phyloP scores from a whole-genome alignment of 2,329 filamentous ascomycete genomes.

The Cladosporium sp. region DNA sequence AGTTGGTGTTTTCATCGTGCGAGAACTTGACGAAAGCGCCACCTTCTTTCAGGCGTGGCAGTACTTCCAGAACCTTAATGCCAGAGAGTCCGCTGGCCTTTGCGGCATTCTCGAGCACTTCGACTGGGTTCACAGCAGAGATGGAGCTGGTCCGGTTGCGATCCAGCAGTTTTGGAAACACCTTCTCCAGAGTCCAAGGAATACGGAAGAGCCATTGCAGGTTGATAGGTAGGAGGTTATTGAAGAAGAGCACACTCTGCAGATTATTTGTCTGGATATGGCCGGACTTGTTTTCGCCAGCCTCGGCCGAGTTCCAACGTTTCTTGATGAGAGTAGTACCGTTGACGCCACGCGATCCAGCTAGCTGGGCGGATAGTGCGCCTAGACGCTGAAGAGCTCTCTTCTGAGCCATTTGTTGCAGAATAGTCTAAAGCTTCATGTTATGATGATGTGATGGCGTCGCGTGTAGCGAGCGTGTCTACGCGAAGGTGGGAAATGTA shows the following conservation, averaged over 20 bases:
- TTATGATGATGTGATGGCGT: background rate
- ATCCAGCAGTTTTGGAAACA: slow-evolving; percentile 47
- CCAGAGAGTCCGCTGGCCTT: slow-evolving; percentile 24
- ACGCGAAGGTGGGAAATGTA: background rate
- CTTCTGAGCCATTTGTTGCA: slow-evolving; percentile 7
- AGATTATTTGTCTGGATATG: slow-evolving; percentile 74
- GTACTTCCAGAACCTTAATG: slow-evolving; percentile 71
- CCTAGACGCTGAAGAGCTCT: slow-evolving; percentile 12
- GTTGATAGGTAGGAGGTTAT: slow-evolving; percentile 82
- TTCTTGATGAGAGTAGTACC: background rate
- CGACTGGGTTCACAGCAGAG: slow-evolving; percentile 53
- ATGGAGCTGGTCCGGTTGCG: slow-evolving; percentile 48
- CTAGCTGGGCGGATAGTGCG: slow-evolving; percentile 12
- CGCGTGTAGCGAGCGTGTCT: background rate
- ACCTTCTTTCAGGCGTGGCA: slow-evolving; percentile 84
- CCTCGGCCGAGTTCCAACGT: slow-evolving; percentile 34
- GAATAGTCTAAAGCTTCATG: background rate
- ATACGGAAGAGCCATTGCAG: slow-evolving; percentile 60
- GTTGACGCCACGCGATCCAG: background rate
- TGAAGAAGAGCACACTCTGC: slow-evolving; percentile 84
- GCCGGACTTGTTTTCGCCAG: slow-evolving; percentile 65
- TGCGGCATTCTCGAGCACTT: slow-evolving; percentile 46
- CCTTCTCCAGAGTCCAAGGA: slow-evolving; percentile 42
- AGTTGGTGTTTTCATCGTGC: slow-evolving; percentile 45
- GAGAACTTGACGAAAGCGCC: slow-evolving; percentile 89